Base-by-base conservation (phyloP, 306 rosid genomes). In the cucumber (Cucumis sativus) region DNA sequence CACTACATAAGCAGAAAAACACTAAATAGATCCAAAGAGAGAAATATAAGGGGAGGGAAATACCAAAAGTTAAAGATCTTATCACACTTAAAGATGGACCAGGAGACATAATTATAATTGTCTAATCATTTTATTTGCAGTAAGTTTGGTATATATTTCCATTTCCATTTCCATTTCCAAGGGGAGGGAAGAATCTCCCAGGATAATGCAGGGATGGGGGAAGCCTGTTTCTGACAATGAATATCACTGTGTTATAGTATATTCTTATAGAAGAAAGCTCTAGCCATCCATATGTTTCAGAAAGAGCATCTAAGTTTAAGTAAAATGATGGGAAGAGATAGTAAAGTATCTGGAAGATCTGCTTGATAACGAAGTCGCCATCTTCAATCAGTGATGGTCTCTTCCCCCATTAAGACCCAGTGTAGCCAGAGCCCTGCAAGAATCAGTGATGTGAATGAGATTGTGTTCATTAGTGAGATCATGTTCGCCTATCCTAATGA, bases 391-490 rank as follows among this genome's bases (percentile, higher is more conserved):
- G 60, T 74, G 91, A 85, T 83, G 82, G 74, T 88, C 89, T 71
- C 88, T 84, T 85, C 87, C 84, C 80, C 94, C 88, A 56, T 84
- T 86, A 61, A 75, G 84, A 45, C 81, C 73, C 57, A 73, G 65
- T 30, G 81, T 40, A 67, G 88, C 81, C 52, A 72, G 67, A 84
- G 91, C 86, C 92, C 98, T 93, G 91, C 83, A 75, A 4, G 39
- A n/a, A n/a, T n/a, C n/a, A n/a, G n/a, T n/a, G n/a, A n/a, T n/a
- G n/a, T n/a, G 47, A 12, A 28, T 23, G 60, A 16, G 20, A 47
- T 23, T 47, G 75, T 45, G 37, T 33, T 64, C 37, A 23, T 7
- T 41, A 23, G 40, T 21, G 74, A 40, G 54, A 67, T 18, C 73
- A n/a, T 41, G 37, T 62, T 62, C 15, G 2, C 68, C 68, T 14